Percentiles rank a stretch among this genome's conserved stretches.
phyloP scores from a whole-genome alignment of 1,284 basidiomycete genomes.

The Cryptococcus sp. region DNA sequence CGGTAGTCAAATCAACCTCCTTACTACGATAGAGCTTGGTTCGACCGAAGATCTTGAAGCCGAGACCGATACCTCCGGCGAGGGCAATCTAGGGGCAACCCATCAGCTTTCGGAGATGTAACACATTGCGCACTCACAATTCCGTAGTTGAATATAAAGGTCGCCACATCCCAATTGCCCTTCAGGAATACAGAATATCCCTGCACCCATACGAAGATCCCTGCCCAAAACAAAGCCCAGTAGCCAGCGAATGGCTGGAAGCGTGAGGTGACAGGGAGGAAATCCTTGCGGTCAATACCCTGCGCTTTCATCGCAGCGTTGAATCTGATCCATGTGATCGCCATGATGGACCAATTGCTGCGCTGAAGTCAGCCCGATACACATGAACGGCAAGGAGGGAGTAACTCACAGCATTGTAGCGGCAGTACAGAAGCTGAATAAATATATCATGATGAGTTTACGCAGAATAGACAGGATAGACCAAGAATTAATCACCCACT shows the following conservation, averaged over 20 bases:
- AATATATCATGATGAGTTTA: too few relatives aligned
- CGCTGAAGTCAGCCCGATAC: constrained; percentile 12
- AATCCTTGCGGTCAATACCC: constrained; percentile 20
- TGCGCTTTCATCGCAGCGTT: constrained; percentile 32
- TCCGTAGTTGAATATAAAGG: constrained; percentile 34
- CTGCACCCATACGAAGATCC: constrained; percentile 23
- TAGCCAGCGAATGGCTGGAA: constrained; percentile 30
- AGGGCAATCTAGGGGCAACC: constrained; percentile 18
- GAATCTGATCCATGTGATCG: constrained; percentile 37
- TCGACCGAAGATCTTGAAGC: constrained; percentile 25
- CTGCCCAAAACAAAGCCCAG: constrained; percentile 28
- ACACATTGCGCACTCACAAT: constrained; percentile 18
- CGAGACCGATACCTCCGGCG: constrained; percentile 25
- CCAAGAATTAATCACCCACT: constrained; percentile 3
- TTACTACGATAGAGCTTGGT: constrained; percentile 22
- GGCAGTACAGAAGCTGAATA: constrained; percentile 12
- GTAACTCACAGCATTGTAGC: constrained; percentile 16
- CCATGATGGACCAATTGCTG: constrained; percentile 35
- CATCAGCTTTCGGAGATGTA: not conserved
- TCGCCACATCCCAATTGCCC: constrained; percentile 24
- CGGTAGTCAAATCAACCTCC: constrained; percentile 23
- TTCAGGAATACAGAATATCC: constrained; percentile 31
- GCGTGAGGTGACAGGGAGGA: constrained; percentile 14
- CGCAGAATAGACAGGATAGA: too few relatives aligned
- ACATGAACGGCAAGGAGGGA: not conserved